Base-by-base conservation (phyloP, 208 protist genomes). In the Strigomonas galati region DNA sequence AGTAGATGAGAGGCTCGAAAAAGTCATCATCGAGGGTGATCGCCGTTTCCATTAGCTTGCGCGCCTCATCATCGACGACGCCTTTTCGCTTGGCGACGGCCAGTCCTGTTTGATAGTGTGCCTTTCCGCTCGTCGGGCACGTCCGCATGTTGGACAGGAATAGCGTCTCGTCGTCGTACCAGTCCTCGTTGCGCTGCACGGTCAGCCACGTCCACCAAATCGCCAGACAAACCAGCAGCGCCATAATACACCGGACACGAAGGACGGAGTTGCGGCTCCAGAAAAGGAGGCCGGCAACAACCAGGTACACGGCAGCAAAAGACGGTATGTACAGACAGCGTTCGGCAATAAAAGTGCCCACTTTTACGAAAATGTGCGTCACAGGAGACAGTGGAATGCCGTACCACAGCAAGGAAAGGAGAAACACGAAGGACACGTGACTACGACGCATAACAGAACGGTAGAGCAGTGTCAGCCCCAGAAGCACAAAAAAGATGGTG, bases 261-360 rank as follows among this genome's bases (percentile, higher is more conserved):
- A 70, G 53, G 19, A 58, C 69, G 3, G 53, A 58, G 3, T 40
- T 17, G 49, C 55, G 55, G 55, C 65, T 57, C 21, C 70, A 55
- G 15, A 63, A 58, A 27, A 74, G 27, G 5, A 30, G 10, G 7
- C 24, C 53, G 17, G 69, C 26, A 14, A 65, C 60, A 10, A 76
- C 69, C 57, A 77, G 48, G 60, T 75, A 63, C 21, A 78, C 61
- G 53, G 67, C 63, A 1, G 62, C 74, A 32, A 70, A 67, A 12
- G 69, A 80, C 1, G 93, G 89, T 6, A 89, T 61, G 67, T 97
- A 97, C 24, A 97, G 77, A 40, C 88, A 89, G 28, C 93, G 78
- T 78, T 97, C 93, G 2, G 82, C 83, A 21, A 97, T 77, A 53
- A 96, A 85, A 17, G 91, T 96, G 51, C 89, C 89, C 23, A 93